phyloP scores from a whole-genome alignment of 768 basidiomycete genomes.

The Naematelia aurantialba region DNA sequence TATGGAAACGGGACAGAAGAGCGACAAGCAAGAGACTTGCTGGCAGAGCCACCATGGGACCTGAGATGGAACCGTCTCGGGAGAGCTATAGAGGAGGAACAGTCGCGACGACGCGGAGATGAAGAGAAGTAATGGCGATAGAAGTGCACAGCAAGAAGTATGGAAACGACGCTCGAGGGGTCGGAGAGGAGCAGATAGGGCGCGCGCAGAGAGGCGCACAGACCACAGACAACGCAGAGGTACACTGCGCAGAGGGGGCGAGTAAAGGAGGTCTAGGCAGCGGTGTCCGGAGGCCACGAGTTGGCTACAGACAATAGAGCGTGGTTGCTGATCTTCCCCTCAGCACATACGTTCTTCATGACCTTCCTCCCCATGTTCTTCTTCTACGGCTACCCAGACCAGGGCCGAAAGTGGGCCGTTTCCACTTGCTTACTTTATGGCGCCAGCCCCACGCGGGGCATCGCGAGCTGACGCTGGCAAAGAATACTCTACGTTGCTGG shows the following conservation, averaged over 20 bases:
- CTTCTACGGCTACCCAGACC: constrained; percentile 75
- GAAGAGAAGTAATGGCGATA: background rate
- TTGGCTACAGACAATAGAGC: background rate
- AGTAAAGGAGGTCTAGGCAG: background rate
- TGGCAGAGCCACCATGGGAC: too few species aligned
- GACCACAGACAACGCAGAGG: too few species aligned
- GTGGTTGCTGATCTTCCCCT: background rate
- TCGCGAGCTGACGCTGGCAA: background rate
- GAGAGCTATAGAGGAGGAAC: background rate
- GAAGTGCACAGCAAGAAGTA: too few species aligned
- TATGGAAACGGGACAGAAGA: background rate
- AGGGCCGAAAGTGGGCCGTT: constrained; percentile 65
- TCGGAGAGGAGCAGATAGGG: background rate
- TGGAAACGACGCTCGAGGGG: too few species aligned
- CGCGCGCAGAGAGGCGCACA: background rate
- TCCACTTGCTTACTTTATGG: constrained; percentile 41
- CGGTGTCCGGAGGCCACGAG: background rate
- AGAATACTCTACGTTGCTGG: constrained; percentile 69
- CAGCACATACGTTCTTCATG: constrained; percentile 71
- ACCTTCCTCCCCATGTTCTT: constrained; percentile 75
- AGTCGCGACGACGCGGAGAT: background rate
- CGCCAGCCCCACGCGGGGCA: background rate
- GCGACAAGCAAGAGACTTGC: background rate
- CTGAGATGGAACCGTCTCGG: background rate
- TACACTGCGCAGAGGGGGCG: background rate